Base-by-base conservation (phyloP, 1,284 basidiomycete genomes). In the Exobasidium cylindrosporum region DNA sequence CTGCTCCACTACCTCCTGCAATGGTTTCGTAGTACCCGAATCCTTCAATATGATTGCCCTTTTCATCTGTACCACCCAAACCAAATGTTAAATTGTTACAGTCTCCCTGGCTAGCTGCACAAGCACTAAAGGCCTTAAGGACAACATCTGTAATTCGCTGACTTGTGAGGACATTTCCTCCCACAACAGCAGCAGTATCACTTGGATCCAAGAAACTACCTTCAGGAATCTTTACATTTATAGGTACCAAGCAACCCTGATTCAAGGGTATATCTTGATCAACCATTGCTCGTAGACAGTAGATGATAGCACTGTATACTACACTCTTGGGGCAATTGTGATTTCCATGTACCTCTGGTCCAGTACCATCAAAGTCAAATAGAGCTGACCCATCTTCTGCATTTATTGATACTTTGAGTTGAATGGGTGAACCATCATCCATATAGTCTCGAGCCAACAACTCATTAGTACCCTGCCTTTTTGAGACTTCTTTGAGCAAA, bases 21-120 rank as follows among this genome's bases (percentile, higher is more conserved):
- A 97, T 95, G 0, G 91, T 95, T 89, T 96, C 93, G 79, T 96
- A 96, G 81, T 95, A 96, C 0, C 94, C 94, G 88, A 91, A 97
- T 17, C 93, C 93, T 44, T 87, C 75, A 23, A 85, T 65, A 85
- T 84, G 68, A 85, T 86, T 86, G 0, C 91, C 92, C 0, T 90
- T 84, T 68, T 86, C 86, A 76, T 90, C 88, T 79, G 92, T 92
- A 4, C 92, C 92, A 24, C 91, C 92, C 0, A 87, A 84, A 11
- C 92, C 92, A 74, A 97, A 97, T 0, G 94, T 97, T 50, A 97
- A 82, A 77, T 92, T 92, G 53, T 91, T 92, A 73, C 83, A 83
- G 52, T 91, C 92, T 4, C 95, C 95, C 80, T 97, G 95, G 73
- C 89, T 91, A 0, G 93, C 95, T 10, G 94, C 92, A 57, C 88